Conservation (phyloP, 2,329 filamentous ascomycete species). For the Alternaria brassicae region DNA sequence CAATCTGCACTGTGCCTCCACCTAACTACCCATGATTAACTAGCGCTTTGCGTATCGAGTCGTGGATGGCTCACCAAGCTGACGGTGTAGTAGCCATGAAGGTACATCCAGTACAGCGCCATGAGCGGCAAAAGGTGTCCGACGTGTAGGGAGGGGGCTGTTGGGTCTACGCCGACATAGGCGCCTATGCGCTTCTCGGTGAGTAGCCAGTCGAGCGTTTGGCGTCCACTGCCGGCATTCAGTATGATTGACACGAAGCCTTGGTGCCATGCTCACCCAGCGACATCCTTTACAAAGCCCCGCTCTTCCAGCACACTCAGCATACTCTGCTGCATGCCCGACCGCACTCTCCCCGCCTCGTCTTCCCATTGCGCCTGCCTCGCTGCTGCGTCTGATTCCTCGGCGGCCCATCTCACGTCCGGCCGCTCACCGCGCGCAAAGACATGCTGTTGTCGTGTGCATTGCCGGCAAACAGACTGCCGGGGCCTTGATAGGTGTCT, state of each 20-base stretch:
- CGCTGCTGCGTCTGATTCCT: constrained; percentile 22
- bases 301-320: constrained; percentile 73
- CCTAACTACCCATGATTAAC: constrained; percentile 60
- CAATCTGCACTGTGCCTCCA: constrained; percentile 77
- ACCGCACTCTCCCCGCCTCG: constrained; percentile 36
- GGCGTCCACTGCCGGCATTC: constrained; percentile 49
- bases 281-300: constrained; percentile 75
- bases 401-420: constrained; percentile 30
- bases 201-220: constrained; percentile 69
- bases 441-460: constrained; percentile 31
- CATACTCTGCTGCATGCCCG: constrained; percentile 52
- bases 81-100: constrained; percentile 73
- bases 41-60: constrained; percentile 8
- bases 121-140: constrained; percentile 83
- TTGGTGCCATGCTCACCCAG: constrained; percentile 63
- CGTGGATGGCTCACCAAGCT: constrained; percentile 59
- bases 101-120: constrained; percentile 84
- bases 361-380: constrained; percentile 37
- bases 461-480: constrained; percentile 39
- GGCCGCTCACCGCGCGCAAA: constrained; percentile 25
- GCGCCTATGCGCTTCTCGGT: constrained; percentile 70
- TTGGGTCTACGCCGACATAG: constrained; percentile 85
- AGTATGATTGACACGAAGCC: constrained; percentile 19
- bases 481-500: constrained; percentile 38
- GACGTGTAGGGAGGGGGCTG: constrained; percentile 78